Evolutionary conservation across 2,329 filamentous ascomycete species (phyloP), one percentile per base, ranked within the genome.

Genomic region (Fusarium xylarioides): DNA sequence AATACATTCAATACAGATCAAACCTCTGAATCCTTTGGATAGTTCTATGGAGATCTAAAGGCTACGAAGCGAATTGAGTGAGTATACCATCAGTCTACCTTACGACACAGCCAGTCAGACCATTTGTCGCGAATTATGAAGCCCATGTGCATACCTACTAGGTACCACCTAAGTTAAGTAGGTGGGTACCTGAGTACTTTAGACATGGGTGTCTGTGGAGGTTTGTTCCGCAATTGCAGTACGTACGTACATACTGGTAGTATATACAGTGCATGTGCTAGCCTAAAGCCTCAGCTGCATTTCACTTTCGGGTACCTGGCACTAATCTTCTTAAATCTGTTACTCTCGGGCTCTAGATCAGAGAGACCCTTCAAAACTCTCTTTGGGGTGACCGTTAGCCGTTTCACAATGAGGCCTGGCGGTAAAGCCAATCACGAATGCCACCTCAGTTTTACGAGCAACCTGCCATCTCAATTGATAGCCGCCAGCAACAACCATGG

Each of bases 261-360:
- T 28, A 28, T 7, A 28, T 28, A 28, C 30, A 47, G 40, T 37
- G 40, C 30, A 28, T 58, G 44, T 53, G 7, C 30, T 55, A 44
- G 18, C 64, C 47, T 59, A 49, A 56, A 46, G 35, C 61, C 61
- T 66, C 62, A 68, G 64, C 70, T 65, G 32, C 46, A 66, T 60
- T 66, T 63, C 67, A 32, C 66, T 57, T 66, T 63, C 68, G 73
- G 73, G 67, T 77, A 74, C 65, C 70, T 77, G 67, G 73, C 54
- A 46, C 75, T 76, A 73, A 46, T 63, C 60, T 23, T 16, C 21
- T 56, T 59, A 66, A 49, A 35, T 60, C 16, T 38, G 63, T 21
- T 32, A 54, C 18, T 38, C 49, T 37, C 21, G 28, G 58, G 44
- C 35, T 38, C 38, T 34, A 66, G 21, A 37, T 38, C 19, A 37